These are phyloP conservation scores for Suhomyces faveliae DNA, from an alignment of 805 yeast species.

Conservation along the genomic window DNA sequence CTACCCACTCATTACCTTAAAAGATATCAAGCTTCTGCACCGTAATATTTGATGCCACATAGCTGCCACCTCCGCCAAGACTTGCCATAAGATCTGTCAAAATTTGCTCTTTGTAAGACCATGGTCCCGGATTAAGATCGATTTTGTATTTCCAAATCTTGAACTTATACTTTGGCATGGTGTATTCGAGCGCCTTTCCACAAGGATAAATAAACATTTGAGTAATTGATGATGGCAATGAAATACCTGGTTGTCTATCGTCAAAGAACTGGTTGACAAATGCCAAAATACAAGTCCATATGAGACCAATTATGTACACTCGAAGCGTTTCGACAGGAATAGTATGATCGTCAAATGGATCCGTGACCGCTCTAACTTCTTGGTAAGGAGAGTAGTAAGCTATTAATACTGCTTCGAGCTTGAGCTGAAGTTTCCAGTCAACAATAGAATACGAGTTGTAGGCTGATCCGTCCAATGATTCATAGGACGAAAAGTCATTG, in stretches of 20 bases:
- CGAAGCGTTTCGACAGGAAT: conserved; percentile 41
- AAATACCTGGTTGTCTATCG: conserved; percentile 51
- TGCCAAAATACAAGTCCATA: conserved; percentile 57
- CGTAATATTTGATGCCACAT: conserved; percentile 19
- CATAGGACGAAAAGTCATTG: background rate
- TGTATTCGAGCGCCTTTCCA: conserved; percentile 35
- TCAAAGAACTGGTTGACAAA: conserved; percentile 56
- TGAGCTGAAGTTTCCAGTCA: conserved; percentile 37
- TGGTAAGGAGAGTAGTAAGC: conserved; percentile 43
- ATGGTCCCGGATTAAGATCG: conserved; percentile 59
- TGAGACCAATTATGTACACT: conserved; percentile 50
- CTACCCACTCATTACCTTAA: conserved; percentile 27
- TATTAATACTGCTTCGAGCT: conserved; percentile 38
- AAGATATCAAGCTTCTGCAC: conserved; percentile 23
- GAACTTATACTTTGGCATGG: conserved; percentile 36
- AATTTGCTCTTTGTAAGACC: conserved; percentile 66
- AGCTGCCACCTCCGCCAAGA: conserved; percentile 29
- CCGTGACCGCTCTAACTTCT: conserved; percentile 39
- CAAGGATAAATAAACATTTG: conserved; percentile 48
- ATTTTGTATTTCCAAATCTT: conserved; percentile 10
- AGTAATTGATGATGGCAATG: conserved; percentile 40
- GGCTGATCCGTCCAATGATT: background rate
- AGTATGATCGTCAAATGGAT: conserved; percentile 36
- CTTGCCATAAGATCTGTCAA: conserved; percentile 48
- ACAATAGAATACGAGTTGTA: conserved; percentile 3